Conservation (phyloP, 257 asterid genomes). For the Ilex aquifolium region DNA sequence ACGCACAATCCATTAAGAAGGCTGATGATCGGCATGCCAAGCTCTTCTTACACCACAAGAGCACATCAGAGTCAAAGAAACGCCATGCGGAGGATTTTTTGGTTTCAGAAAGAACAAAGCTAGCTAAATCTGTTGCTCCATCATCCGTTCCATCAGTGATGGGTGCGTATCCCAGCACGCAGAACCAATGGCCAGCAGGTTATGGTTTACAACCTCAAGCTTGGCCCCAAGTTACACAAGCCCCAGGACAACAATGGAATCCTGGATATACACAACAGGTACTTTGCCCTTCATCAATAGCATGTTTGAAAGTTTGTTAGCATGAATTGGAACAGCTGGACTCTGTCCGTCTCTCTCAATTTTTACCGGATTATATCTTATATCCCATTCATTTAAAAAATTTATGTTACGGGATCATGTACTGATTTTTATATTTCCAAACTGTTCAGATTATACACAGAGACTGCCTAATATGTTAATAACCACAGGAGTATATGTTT, state of each 20-base stretch:
- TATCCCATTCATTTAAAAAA: too few species aligned
- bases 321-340: too few species aligned
- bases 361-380: too few species aligned
- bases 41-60: conserved; percentile 70
- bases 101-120: conserved; percentile 67
- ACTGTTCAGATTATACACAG: too few species aligned
- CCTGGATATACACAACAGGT: conserved; percentile 81
- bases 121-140: conserved; percentile 52
- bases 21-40: conserved; percentile 85
- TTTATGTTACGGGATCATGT: too few species aligned
- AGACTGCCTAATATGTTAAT: too few species aligned
- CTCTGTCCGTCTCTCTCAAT: too few species aligned
- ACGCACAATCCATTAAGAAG: conserved; percentile 55
- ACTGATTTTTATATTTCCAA: too few species aligned
- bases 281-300: too few species aligned
- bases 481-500: too few species aligned
- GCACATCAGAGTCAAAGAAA: conserved; percentile 76
- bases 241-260: conserved; percentile 81
- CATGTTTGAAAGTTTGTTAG: too few species aligned
- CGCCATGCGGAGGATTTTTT: conserved; percentile 86
- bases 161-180: conserved; percentile 67
- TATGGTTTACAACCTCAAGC: conserved; percentile 78
- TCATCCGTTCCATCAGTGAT: conserved; percentile 50
- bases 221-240: conserved; percentile 83
- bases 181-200: conserved; percentile 81